Evolutionary conservation across 2,329 filamentous ascomycete species (phyloP), one percentile per base, ranked within the genome.

Genomic region (Drechslerella coelobrocha): DNA sequence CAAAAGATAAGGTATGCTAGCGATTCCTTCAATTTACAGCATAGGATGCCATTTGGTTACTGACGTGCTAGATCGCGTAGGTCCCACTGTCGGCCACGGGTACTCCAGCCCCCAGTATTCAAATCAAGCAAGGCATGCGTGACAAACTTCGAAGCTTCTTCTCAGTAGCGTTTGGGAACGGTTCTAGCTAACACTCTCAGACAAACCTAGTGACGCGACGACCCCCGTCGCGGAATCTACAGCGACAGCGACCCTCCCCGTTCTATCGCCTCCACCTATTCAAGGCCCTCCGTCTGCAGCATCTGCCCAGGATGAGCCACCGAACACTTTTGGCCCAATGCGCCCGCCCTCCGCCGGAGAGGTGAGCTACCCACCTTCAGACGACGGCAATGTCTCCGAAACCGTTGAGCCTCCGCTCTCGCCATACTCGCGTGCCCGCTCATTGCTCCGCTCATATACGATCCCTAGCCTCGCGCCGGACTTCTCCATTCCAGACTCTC

Each of bases 381-480:
- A 51, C 57, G 72, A 56, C 45, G 51, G 37, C 24, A 23, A 50
- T 7, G 34, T 65, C 17, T 73, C 77, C 29, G 74, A 77, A 41
- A 71, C 71, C 21, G 75, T 75, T 7, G 75, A 76, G 10, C 81
- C 81, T 0, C 79, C 82, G 2, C 76, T 77, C n/a, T 92, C 89
- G 0, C 89, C 89, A 0, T 91, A 91, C 79, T 85, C 87, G 0
- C 80, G 84, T 50, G 84, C 83, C 69, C 87, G 89, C 73, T 82
- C 85, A 26, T 79, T 87, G 21, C 80, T 91, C 14, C 88, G 88
- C 74, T 84, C 88, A 75, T 84, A 93, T 43, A 94, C 90, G 23
- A 83, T 93, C 45, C 90, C 90, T 1, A 82, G 86, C 2, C 87
- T 90, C 0, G 88, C 91, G 79, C 85, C 91, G 75, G 82, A 87